phyloP scores from a whole-genome alignment of 169 alveolate species.

The Cystoisospora suis region DNA sequence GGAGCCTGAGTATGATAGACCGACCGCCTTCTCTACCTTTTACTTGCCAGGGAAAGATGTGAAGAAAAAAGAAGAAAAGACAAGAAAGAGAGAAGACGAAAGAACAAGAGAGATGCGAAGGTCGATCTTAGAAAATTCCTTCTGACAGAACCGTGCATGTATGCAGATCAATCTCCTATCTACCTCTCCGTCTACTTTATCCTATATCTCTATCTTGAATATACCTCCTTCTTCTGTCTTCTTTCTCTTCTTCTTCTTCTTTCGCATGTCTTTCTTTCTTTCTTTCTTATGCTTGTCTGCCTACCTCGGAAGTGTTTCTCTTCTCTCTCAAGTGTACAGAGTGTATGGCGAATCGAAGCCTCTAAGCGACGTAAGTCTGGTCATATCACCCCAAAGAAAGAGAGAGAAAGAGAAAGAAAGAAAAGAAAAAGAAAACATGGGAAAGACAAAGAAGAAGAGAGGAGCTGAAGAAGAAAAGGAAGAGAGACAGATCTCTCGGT shows the following conservation, averaged over 20 bases:
- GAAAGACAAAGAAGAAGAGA: neutral
- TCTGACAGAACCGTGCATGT: too few species aligned
- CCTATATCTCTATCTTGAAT: neutral
- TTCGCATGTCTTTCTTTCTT: neutral
- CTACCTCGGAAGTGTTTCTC: conserved; percentile 21
- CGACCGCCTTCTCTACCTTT: too few species aligned
- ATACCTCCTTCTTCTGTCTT: neutral
- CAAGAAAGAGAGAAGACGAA: neutral
- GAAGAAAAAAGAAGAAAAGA: neutral
- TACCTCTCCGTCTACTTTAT: neutral
- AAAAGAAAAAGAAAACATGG: neutral
- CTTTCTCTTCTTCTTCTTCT: neutral
- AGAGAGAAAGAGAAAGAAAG: neutral
- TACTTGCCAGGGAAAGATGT: too few species aligned
- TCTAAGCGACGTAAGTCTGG: conserved; percentile 13
- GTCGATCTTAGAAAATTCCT: neutral
- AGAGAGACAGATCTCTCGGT: too few species aligned
- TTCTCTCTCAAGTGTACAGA: neutral
- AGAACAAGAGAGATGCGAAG: neutral
- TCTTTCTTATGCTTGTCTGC: neutral
- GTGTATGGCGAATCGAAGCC: neutral
- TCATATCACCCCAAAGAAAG: neutral
- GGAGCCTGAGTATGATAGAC: too few species aligned
- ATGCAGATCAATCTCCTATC: neutral
- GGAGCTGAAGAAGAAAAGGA: neutral